Conservation (phyloP, 2,329 filamentous ascomycete genomes). For the Hymenoscyphus linearis region DNA sequence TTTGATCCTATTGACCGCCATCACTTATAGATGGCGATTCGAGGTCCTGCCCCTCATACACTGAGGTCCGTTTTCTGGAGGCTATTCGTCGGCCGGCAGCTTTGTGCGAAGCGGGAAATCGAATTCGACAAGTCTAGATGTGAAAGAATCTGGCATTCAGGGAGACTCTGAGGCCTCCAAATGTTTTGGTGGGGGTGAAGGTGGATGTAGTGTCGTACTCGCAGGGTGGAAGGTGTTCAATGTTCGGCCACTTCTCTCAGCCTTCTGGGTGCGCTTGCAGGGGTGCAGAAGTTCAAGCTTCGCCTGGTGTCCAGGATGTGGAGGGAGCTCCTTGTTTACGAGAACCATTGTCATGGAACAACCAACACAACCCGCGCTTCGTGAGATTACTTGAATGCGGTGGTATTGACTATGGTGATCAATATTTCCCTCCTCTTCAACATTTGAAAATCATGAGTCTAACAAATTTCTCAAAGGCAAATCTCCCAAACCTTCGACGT, state of each 20-base stretch:
- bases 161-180: background rate
- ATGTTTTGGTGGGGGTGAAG: background rate
- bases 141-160: background rate
- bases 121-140: conserved; percentile 3
- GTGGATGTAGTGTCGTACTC: background rate
- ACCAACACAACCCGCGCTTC: background rate
- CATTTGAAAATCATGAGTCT: conserved; percentile 17
- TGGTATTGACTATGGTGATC: background rate
- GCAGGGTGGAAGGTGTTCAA: background rate
- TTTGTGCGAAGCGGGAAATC: conserved; percentile 13
- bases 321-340: background rate
- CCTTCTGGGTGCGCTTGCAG: conserved; percentile 16
- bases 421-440: background rate
- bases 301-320: background rate
- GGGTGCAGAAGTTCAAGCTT: conserved; percentile 1
- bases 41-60: conserved; percentile 34
- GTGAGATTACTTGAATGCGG: background rate
- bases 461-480: conserved; percentile 44
- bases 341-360: conserved; percentile 2
- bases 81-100: conserved; percentile 20
- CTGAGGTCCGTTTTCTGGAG: conserved; percentile 22
- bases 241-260: conserved; percentile 14
- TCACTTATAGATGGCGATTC: conserved; percentile 42
- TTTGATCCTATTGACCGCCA: conserved; percentile 95
- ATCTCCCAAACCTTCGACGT: conserved; percentile 87